A percentile compares a stretch with the other conserved stretches of the same genome.
Evolutionary conservation across 192 early-diverging fungal species (phyloP).

Genomic region (Endogone sp.): DNA sequence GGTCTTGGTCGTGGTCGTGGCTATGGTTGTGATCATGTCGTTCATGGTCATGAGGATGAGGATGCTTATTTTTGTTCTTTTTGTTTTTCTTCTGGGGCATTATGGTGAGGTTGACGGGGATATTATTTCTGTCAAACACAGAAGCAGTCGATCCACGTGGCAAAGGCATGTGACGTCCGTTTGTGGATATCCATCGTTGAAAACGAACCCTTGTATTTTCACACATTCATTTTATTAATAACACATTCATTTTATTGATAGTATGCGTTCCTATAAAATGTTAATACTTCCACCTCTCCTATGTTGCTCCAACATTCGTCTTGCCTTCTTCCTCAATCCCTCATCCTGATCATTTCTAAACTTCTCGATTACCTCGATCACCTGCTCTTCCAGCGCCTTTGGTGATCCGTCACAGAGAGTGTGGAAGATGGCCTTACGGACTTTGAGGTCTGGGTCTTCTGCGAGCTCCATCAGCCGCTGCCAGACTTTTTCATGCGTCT

Average conservation of each 20-base stretch:
- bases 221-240: too few species aligned
- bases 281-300: not conserved
- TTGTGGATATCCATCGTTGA: too few species aligned
- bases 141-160: too few species aligned
- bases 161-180: too few species aligned
- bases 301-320: not conserved
- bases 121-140: too few species aligned
- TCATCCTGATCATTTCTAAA: not conserved
- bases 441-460: not conserved
- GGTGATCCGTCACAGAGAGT: not conserved
- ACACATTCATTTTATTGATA: too few species aligned
- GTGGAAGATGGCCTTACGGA: not conserved
- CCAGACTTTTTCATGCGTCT: not conserved
- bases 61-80: conserved; percentile 4
- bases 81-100: not conserved
- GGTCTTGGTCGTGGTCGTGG: not conserved
- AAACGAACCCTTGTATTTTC: too few species aligned
- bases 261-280: too few species aligned
- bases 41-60: not conserved
- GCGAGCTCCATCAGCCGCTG: not conserved
- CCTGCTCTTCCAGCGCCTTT: not conserved
- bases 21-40: not conserved
- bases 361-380: not conserved
- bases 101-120: too few species aligned
- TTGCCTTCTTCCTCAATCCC: not conserved